Evolutionary conservation across 371 early-diverging fungal species (phyloP).

Genomic region (Rhizomucor miehei): DNA sequence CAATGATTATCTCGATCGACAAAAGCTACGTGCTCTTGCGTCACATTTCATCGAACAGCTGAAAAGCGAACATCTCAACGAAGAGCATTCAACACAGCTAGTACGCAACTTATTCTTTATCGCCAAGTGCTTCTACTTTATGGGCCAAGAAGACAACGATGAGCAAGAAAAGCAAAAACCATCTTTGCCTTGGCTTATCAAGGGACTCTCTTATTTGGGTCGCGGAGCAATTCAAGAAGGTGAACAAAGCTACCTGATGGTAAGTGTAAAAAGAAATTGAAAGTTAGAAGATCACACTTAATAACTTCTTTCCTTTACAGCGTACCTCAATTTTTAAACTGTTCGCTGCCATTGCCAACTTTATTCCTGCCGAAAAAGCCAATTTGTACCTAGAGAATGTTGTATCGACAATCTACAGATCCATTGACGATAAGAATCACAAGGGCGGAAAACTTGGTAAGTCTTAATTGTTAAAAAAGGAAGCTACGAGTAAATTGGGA

Average conservation of each 20-base stretch:
- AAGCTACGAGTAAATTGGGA: neutral
- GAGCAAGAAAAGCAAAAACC: conserved; percentile 30
- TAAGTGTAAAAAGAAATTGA: conserved; percentile 2
- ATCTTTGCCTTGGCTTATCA: conserved; percentile 61
- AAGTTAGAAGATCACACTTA: conserved; percentile 10
- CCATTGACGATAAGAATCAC: conserved; percentile 70
- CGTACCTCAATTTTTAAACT: conserved; percentile 80
- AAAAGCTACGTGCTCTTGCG: conserved; percentile 53
- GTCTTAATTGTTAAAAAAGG: neutral
- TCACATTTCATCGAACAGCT: conserved; percentile 70
- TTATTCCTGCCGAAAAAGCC: conserved; percentile 57
- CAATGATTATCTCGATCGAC: conserved; percentile 45
- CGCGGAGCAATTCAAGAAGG: conserved; percentile 55
- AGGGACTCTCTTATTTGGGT: conserved; percentile 65
- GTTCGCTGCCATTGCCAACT: conserved; percentile 85
- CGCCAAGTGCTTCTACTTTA: conserved; percentile 69
- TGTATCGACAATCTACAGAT: conserved; percentile 79
- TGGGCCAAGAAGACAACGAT: conserved; percentile 44
- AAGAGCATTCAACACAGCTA: conserved; percentile 83
- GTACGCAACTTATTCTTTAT: conserved; percentile 94
- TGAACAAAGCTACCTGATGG: conserved; percentile 8
- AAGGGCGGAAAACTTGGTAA: conserved; percentile 61
- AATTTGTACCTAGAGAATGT: conserved; percentile 68
- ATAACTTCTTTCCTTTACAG: conserved; percentile 31
- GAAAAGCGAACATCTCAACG: conserved; percentile 63